Evolutionary conservation across 805 yeast genomes (phyloP).

Genomic region (Kazachstania taianensis): DNA sequence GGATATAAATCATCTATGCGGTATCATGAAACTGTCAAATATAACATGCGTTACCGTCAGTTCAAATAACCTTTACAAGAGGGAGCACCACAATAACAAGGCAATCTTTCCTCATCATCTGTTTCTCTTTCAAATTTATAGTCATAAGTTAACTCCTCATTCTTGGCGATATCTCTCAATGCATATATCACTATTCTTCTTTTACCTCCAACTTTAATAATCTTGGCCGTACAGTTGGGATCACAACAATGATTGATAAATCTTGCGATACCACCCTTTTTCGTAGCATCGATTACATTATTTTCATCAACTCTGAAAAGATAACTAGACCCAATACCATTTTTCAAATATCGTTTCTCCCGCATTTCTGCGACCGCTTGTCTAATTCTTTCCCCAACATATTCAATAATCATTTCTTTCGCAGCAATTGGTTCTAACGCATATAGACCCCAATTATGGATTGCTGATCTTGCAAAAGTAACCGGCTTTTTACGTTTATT

Average conservation of each 20-base stretch:
- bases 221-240: conserved; percentile 95
- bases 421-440: conserved; percentile 95
- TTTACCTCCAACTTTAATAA: conserved; percentile 87
- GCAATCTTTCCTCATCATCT: conserved; percentile 76
- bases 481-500: conserved; percentile 89
- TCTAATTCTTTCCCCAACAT: conserved; percentile 89
- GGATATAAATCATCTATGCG: too few species aligned
- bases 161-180: conserved; percentile 71
- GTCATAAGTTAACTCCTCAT: conserved; percentile 91
- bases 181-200: conserved; percentile 94
- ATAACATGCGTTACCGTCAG: too few species aligned
- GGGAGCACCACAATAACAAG: conserved; percentile 91
- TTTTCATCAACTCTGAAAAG: conserved; percentile 87
- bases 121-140: conserved; percentile 90
- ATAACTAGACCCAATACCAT: conserved; percentile 94
- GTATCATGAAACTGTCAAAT: too few species aligned
- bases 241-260: conserved; percentile 96
- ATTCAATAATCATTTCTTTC: conserved; percentile 94
- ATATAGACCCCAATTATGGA: conserved; percentile 96
- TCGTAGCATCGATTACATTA: conserved; percentile 94
- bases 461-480: conserved; percentile 92
- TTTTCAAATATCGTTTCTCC: conserved; percentile 71
- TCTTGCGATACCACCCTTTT: conserved; percentile 93
- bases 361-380: conserved; percentile 92
- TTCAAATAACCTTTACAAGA: conserved; percentile 90